phyloP scores from a whole-genome alignment of 1,284 basidiomycete genomes.

The Trametes pubescens region DNA sequence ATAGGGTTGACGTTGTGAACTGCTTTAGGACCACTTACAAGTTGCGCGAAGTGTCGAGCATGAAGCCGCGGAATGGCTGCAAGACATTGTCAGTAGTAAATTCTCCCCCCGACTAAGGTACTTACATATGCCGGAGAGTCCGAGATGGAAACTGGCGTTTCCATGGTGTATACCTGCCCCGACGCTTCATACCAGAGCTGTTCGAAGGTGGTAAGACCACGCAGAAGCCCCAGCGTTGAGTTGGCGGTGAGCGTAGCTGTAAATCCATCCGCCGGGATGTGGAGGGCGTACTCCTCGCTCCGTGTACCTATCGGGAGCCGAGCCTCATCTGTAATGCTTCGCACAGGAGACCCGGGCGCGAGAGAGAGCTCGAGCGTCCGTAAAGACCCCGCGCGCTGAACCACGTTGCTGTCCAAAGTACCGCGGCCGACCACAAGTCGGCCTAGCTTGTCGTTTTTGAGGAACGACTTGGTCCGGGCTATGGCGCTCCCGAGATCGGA shows the following conservation, averaged over 20 bases:
- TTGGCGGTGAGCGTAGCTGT: conserved; percentile 68
- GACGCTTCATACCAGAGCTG: conserved; percentile 75
- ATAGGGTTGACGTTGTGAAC: background rate
- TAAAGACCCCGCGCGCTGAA: conserved; percentile 42
- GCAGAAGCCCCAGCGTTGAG: conserved; percentile 78
- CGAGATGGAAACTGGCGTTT: conserved; percentile 65
- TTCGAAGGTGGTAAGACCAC: conserved; percentile 86
- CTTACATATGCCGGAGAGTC: conserved; percentile 71
- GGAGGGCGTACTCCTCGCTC: conserved; percentile 72
- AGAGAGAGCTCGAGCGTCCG: conserved; percentile 52
- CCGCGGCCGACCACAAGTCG: conserved; percentile 58
- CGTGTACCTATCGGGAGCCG: conserved; percentile 57
- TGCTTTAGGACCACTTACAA: conserved; percentile 40
- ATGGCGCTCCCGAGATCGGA: conserved; percentile 56
- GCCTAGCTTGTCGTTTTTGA: conserved; percentile 53
- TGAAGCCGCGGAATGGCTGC: conserved; percentile 80
- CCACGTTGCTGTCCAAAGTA: conserved; percentile 44
- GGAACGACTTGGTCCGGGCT: conserved; percentile 46
- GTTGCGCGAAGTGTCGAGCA: conserved; percentile 81
- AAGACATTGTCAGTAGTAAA: background rate
- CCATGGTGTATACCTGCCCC: conserved; percentile 60
- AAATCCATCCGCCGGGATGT: conserved; percentile 65
- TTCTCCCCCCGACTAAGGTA: background rate
- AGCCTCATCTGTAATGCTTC: conserved; percentile 61
- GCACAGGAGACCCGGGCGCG: conserved; percentile 34